Conservation (phyloP, 2,329 filamentous ascomycete species). For the Tolypocladium amazonense region DNA sequence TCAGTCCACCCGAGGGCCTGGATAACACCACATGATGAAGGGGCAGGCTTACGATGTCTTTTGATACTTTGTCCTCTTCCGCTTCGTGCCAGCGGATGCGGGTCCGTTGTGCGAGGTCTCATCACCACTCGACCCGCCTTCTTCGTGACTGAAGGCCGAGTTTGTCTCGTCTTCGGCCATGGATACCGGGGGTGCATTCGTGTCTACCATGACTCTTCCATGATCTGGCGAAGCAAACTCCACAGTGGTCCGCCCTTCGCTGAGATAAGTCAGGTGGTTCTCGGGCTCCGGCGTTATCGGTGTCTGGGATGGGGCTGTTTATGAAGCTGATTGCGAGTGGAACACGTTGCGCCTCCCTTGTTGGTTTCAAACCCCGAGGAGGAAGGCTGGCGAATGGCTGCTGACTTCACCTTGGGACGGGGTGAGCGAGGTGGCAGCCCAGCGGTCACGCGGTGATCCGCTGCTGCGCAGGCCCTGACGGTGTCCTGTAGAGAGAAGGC, state of each 20-base stretch:
- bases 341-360: not conserved
- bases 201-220: constrained; percentile 6
- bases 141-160: constrained; percentile 23
- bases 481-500: not conserved
- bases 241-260: constrained; percentile 1
- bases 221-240: constrained; percentile 1
- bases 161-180: constrained; percentile 25
- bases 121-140: constrained; percentile 25
- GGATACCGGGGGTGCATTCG: constrained; percentile 10
- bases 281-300: not conserved
- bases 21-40: not conserved
- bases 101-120: constrained; percentile 18
- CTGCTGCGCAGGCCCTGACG: not conserved
- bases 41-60: constrained; percentile 28
- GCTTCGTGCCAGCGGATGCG: constrained; percentile 19
- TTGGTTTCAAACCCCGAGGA: not conserved
- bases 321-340: not conserved
- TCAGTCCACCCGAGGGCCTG: not conserved
- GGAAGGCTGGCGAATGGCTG: not conserved
- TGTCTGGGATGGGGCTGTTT: not conserved
- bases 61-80: constrained; percentile 28
- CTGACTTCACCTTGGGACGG: not conserved
- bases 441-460: not conserved
- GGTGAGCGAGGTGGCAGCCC: not conserved
- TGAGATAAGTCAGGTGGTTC: not conserved